Percentiles rank a stretch among this genome's conserved stretches.
phyloP scores from a whole-genome alignment of 495 filamentous ascomycete species.

The Bryoglossum gracile region DNA sequence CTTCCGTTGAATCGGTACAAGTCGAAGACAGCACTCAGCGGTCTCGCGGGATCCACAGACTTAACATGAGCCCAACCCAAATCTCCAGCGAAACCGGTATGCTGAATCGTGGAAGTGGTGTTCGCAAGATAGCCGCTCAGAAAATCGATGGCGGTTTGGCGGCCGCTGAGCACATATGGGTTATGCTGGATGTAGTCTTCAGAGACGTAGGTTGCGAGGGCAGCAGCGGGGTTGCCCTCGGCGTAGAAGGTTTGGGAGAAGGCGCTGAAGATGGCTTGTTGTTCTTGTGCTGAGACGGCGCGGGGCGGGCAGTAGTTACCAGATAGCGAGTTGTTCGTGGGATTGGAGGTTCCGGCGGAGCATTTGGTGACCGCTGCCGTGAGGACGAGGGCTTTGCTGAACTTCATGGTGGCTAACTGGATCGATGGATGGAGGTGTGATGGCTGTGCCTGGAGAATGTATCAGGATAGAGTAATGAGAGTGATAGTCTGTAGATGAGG shows the following conservation, averaged over 20 bases:
- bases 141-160: slow-evolving; percentile 13
- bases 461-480: too few species aligned
- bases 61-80: slow-evolving; percentile 3
- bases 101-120: slow-evolving; percentile 5
- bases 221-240: slow-evolving; percentile 6
- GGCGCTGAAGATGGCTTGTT: neutral
- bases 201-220: slow-evolving; percentile 1
- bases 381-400: too few species aligned
- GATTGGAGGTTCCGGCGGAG: too few species aligned
- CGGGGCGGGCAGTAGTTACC: neutral
- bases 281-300: neutral
- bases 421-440: too few species aligned
- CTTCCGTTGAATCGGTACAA: neutral
- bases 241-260: slow-evolving; percentile 6
- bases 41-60: neutral
- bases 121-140: neutral
- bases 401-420: too few species aligned
- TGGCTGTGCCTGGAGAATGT: too few species aligned
- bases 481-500: too few species aligned
- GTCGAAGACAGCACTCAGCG: neutral
- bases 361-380: too few species aligned
- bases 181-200: slow-evolving; percentile 18
- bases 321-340: too few species aligned
- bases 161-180: slow-evolving; percentile 6
- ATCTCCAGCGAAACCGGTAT: slow-evolving; percentile 8